Base-by-base conservation (phyloP, 2,329 filamentous ascomycete species). In the Penicillium hordei region DNA sequence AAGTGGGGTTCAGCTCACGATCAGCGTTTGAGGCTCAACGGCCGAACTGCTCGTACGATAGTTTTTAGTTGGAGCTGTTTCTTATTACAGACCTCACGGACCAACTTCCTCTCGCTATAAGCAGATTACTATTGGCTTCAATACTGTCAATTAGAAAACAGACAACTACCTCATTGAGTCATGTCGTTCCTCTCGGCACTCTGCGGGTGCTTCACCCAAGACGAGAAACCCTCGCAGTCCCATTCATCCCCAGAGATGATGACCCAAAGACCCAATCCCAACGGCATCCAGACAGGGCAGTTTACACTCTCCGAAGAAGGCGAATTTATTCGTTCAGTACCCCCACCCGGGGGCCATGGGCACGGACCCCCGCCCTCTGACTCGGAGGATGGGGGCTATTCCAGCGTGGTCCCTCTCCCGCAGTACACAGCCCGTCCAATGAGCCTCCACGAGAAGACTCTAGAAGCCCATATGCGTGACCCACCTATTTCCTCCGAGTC, bases 371-470 rank as follows among this genome's bases (percentile, higher is more conserved):
- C 60, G 4, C 61, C 46, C n/a, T 43, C 43, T 62, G 62, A 64
- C 62, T 61, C 60, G 15, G 59, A 67, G 15, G 59, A 70, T 48
- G 62, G 66, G 51, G 70, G 69, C 52, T 76, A 74, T 68, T 58
- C 63, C 43, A 67, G 67, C 34, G 64, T 70, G 49, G 65, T 68
- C 39, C 75, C 75, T 12, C 70, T 76, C 46, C 76, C 76, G 40
- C 69, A 72, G 57, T 78, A 78, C 61, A 78, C 76, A 1, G 70
- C 74, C 4, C 74, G 71, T 2, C 74, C 75, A 8, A 63, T 71
- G 59, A 75, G 69, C 60, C 63, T 73, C 25, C 67, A 72, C 44
- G 75, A 78, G 57, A 78, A 78, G 60, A 77, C 73, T 0, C 66
- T 77, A 9, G 68, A 71, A 57, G 62, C 66, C 3, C 73, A 74